Conservation (phyloP, 2,329 filamentous ascomycete genomes). For the Aspergillus calidoustus region DNA sequence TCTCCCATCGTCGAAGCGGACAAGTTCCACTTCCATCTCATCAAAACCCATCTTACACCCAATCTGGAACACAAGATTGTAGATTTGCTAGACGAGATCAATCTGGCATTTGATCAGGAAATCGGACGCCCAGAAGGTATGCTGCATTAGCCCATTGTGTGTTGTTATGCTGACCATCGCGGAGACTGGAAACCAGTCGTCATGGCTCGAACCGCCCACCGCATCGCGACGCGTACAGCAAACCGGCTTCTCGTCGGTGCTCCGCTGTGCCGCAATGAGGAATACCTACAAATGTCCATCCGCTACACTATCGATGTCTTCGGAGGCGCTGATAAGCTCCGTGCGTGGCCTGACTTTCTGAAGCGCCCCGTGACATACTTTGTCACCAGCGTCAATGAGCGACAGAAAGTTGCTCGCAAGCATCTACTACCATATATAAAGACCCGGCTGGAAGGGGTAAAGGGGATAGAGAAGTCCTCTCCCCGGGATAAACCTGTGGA, state of each 20-base stretch:
- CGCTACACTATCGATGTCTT: conserved; percentile 30
- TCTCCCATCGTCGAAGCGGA: not conserved
- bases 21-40: not conserved
- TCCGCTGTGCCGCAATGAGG: conserved; percentile 23
- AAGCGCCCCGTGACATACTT: conserved; percentile 10
- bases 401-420: conserved; percentile 5
- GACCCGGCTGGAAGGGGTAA: too few relatives aligned
- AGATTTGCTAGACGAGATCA: not conserved
- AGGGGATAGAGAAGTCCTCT: too few relatives aligned
- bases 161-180: too few relatives aligned
- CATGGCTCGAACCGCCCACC: too few relatives aligned
- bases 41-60: not conserved
- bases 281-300: conserved; percentile 32
- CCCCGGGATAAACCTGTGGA: not conserved
- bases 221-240: too few relatives aligned
- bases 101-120: too few relatives aligned
- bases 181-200: too few relatives aligned
- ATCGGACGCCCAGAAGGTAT: too few relatives aligned
- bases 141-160: too few relatives aligned
- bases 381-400: conserved; percentile 10
- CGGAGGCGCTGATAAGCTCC: conserved; percentile 10
- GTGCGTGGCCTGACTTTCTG: conserved; percentile 12
- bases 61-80: not conserved
- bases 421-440: conserved; percentile 14
- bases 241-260: too few relatives aligned